Base-by-base conservation (phyloP, 768 basidiomycete genomes). In the Boletus reticuloceps region DNA sequence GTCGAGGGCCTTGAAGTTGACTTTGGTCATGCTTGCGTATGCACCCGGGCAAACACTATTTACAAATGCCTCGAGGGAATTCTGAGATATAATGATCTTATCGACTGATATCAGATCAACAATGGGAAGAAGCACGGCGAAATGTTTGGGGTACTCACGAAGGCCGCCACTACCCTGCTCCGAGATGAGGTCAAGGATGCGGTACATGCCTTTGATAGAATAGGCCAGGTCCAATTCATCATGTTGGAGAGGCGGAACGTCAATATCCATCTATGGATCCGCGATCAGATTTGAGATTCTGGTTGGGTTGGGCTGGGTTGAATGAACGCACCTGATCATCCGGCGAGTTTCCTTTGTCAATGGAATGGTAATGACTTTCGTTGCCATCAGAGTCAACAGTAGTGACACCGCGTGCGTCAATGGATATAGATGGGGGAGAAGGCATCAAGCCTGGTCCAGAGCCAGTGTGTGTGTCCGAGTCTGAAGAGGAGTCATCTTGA, bases 11-110 rank as follows among this genome's bases (percentile, higher is more conserved):
- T 74, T 74, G 65, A 86, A 86, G 57, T 85, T 75, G 54, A 86
- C 79, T 56, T 75, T 80, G 2, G 80, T 83, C 47, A 84, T 69
- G 0, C 81, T 80, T 1, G 60, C 56, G 60, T 83, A 85, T 6
- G 85, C 77, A 2, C 80, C 77, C 0, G 84, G 81, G 39, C 61
- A 72, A 11, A 84, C 44, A 17, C 61, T 63, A 48, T 84, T 80
- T 60, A 82, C 75, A 48, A 85, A 77, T 3, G 69, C 57, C 55
- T 71, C 68, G 13, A 86, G 68, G 4, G 81, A 78, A 3, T 75
- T 69, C 63, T 83, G 81, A 2, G 74, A 72, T 29, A 86, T 86
- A 64, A 86, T 79, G 34, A 86, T 77, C 62, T 86, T 86, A 60
- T 84, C 82, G 38, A 84, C 84, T 83, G 55, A 49, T 47, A 17